Evolutionary conservation across 2,329 filamentous ascomycete species (phyloP).

Genomic region (Fonsecaea monophora): DNA sequence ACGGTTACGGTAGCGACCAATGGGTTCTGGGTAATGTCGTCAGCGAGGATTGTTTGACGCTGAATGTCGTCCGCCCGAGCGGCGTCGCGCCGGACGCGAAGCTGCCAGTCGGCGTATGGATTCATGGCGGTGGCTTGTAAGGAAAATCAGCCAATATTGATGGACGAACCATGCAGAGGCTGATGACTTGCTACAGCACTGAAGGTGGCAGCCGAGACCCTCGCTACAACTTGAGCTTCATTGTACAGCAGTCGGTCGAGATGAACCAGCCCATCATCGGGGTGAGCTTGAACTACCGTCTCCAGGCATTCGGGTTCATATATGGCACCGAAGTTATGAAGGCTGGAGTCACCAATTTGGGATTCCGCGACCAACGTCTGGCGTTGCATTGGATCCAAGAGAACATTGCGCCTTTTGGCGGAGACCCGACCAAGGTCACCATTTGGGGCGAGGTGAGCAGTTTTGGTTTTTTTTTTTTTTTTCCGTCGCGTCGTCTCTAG

Average conservation of each 20-base stretch:
- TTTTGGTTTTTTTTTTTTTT: conserved; percentile 9
- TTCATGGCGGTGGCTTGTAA: conserved; percentile 63
- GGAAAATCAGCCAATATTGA: conserved; percentile 35
- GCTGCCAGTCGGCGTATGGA: conserved; percentile 67
- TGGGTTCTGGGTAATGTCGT: conserved; percentile 39
- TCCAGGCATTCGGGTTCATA: conserved; percentile 62
- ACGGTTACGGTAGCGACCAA: conserved; percentile 55
- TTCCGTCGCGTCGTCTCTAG: background rate
- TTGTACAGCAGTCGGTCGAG: conserved; percentile 61
- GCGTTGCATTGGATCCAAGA: conserved; percentile 50
- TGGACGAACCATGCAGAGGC: no score
- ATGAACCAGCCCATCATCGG: conserved; percentile 62
- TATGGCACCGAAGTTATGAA: conserved; percentile 44
- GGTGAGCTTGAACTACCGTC: conserved; percentile 62
- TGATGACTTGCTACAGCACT: conserved; percentile 22
- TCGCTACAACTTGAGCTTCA: conserved; percentile 68
- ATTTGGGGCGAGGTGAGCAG: conserved; percentile 47
- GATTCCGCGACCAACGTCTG: conserved; percentile 53
- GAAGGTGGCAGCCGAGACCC: conserved; percentile 59
- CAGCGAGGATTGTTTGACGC: conserved; percentile 57
- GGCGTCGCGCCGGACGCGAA: conserved; percentile 48
- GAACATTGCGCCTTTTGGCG: conserved; percentile 48
- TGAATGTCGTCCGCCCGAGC: conserved; percentile 62
- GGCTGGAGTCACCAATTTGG: conserved; percentile 60
- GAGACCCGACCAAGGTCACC: conserved; percentile 47